Evolutionary conservation across 768 basidiomycete species (phyloP), one percentile per base, ranked within the genome.

Genomic region (Fomitopsis pulvina): DNA sequence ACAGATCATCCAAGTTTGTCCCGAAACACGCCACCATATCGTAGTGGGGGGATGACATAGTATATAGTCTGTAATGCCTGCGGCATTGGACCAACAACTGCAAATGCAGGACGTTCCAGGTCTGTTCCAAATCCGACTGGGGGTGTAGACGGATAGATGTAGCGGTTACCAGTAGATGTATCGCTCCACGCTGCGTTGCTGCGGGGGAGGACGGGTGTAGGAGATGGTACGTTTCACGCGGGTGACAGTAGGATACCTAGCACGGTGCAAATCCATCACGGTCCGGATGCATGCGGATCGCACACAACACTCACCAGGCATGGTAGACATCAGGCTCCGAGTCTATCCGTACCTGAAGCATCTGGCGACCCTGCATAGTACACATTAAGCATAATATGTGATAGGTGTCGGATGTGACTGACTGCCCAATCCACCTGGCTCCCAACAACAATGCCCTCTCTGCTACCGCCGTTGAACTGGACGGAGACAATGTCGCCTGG

Each of bases 401-500:
- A 2, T 45, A 29, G 20, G 37, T 41, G 41, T 2, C 10, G 27
- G 9, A 21, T 28, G 48, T 16, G 12, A 74, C 85, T 57, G 65
- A 89, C 88, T 47, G 73, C 66, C 56, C 74, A 71, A 77, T 92
- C 89, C 50, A 77, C 58, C 68, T 86, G 81, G 28, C 85, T 77
- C 34, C 87, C 86, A 30, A 90, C 70, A 56, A 92, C 89, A 50
- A 91, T 76, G 45, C 91, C 90, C 63, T 93, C 89, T 60, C 75
- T 79, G 54, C 78, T 73, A 58, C 83, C 85, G 52, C 75, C 74
- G 26, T 79, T 79, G 61, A 87, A 77, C 60, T 80, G 75, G 60
- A 91, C 83, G 49, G 85, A 74, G 66, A 92, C 88, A 62, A 90
- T 74, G 65, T 92, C 89, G 53, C 88, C 89, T 47, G 87, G 78